A percentile compares a stretch with the other conserved stretches of the same genome.
phyloP scores from a whole-genome alignment of 148 eudicot genomes.

The Persicaria tinctoria region DNA sequence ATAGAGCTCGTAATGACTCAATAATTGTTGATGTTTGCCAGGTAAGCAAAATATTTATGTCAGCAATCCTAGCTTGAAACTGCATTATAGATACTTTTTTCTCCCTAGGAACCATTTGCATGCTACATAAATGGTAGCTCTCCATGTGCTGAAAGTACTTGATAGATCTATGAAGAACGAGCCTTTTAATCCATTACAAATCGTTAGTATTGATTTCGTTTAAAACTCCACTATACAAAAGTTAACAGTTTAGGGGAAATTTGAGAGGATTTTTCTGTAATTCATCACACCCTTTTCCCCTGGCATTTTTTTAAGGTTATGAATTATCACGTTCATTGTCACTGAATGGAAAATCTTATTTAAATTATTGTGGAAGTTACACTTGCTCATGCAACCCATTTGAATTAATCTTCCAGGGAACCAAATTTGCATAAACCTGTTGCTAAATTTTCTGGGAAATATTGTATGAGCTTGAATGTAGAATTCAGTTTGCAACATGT shows the following conservation, averaged over 20 bases:
- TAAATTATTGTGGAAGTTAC: not conserved
- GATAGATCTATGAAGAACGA: not conserved
- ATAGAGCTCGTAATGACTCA: slow-evolving; percentile 94
- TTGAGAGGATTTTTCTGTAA: not conserved
- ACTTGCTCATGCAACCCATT: not conserved
- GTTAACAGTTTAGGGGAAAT: not conserved
- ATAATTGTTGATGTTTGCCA: slow-evolving; percentile 99
- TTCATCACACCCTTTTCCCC: not conserved
- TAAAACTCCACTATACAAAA: not conserved
- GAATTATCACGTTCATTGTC: not conserved
- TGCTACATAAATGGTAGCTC: not conserved
- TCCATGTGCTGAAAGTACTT: not conserved
- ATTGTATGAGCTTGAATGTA: not conserved
- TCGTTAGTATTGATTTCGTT: not conserved
- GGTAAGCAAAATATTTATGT: slow-evolving; percentile 34
- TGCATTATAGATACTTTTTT: not conserved
- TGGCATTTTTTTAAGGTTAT: not conserved
- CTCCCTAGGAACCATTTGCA: not conserved
- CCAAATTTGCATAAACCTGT: not conserved
- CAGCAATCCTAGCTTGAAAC: not conserved
- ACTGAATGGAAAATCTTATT: not conserved
- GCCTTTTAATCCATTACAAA: not conserved
- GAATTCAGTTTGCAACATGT: not conserved
- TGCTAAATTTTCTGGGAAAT: not conserved
- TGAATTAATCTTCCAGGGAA: not conserved